phyloP scores from a whole-genome alignment of 331 rosid species.

The Rhamnella rubrinervis region DNA sequence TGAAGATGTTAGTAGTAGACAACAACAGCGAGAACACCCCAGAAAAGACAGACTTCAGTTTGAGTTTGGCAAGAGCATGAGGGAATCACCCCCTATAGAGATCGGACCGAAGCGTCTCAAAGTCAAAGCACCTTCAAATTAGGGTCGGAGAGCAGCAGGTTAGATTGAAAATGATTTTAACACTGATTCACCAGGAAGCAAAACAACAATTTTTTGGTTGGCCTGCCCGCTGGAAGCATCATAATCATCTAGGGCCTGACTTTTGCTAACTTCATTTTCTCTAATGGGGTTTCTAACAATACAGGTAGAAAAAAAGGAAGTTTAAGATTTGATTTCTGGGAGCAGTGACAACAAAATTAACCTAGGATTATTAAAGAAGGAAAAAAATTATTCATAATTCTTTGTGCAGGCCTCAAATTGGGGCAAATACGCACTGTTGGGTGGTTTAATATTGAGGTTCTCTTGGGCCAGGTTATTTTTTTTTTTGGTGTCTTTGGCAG shows the following conservation, averaged over 20 bases:
- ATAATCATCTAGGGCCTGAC: constrained; percentile 45
- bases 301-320: constrained; percentile 32
- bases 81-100: constrained; percentile 54
- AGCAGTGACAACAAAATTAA: constrained; percentile 66
- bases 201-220: constrained; percentile 28
- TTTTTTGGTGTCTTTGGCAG: constrained; percentile 68
- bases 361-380: constrained; percentile 44
- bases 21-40: constrained; percentile 52
- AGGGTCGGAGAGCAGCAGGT: constrained; percentile 68
- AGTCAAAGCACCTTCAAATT: constrained; percentile 70
- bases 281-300: constrained; percentile 79
- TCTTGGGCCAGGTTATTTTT: constrained; percentile 60
- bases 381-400: constrained; percentile 57
- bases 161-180: constrained; percentile 41
- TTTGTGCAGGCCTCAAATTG: constrained; percentile 88
- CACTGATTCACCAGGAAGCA: constrained; percentile 35
- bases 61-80: constrained; percentile 32
- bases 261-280: constrained; percentile 63
- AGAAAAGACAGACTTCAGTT: constrained; percentile 55
- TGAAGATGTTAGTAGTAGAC: constrained; percentile 39
- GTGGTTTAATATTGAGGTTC: constrained; percentile 52
- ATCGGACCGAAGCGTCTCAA: constrained; percentile 71
- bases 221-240: constrained; percentile 26
- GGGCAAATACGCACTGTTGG: constrained; percentile 61
- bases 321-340: constrained; percentile 63